Evolutionary conservation across 306 rosid species (phyloP).

Genomic region (Cicer bijugum): DNA sequence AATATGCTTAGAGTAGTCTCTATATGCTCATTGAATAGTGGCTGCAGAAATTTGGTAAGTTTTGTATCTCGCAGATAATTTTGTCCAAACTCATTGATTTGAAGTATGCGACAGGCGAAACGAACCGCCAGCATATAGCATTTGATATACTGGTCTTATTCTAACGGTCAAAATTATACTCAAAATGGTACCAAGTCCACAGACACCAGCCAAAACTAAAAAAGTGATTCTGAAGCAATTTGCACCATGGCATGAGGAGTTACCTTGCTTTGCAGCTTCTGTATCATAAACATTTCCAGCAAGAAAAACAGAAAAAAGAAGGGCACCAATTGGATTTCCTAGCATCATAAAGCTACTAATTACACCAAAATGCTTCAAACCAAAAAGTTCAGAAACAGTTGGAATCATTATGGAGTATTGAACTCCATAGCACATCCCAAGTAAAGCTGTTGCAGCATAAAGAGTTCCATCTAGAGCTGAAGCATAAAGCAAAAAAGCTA

Average conservation of each 20-base stretch:
- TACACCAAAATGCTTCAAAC: constrained; percentile 69
- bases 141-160: constrained; percentile 73
- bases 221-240: constrained; percentile 79
- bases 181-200: constrained; percentile 72
- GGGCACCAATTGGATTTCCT: constrained; percentile 79
- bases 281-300: constrained; percentile 68
- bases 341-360: constrained; percentile 62
- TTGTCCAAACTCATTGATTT: constrained; percentile 21
- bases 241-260: constrained; percentile 67
- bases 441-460: constrained; percentile 72
- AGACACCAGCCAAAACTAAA: constrained; percentile 64
- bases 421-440: constrained; percentile 71
- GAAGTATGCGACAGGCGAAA: constrained; percentile 53
- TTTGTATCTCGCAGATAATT: constrained; percentile 37
- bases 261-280: constrained; percentile 85
- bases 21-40: constrained; percentile 6
- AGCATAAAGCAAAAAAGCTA: constrained; percentile 64
- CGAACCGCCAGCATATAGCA: constrained; percentile 71
- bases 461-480: constrained; percentile 60
- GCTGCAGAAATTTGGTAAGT: constrained; percentile 13
- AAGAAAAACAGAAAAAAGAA: constrained; percentile 70
- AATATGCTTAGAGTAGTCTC: constrained; percentile 28
- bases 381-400: constrained; percentile 67
- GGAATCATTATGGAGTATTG: constrained; percentile 47
- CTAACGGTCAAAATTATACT: constrained; percentile 69